Base-by-base conservation (phyloP, 345 rosid species). In the Laguncularia racemosa region DNA sequence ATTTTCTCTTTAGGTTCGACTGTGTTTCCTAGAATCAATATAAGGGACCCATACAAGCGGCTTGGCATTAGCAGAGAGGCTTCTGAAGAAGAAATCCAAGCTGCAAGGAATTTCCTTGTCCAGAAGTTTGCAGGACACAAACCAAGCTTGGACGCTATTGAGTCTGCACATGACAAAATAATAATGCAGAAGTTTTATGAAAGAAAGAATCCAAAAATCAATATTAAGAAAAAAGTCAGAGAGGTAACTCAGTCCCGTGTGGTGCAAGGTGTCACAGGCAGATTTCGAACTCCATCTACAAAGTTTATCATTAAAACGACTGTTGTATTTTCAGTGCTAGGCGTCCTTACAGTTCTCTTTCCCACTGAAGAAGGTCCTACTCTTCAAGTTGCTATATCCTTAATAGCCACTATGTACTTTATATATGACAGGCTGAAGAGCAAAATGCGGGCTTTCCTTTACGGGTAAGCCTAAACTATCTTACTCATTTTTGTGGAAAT, bases 291-390 rank as follows among this genome's bases (percentile, higher is more conserved):
- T 59, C 97, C 99, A 20, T 58, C 91, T 23, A 71, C 79, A 18
- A 67, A 73, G 48, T 58, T 87, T 73, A 73, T 85, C 47, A 19
- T 81, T 44, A 86, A 82, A 76, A 78, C 99, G 23, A 69, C 85
- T 16, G 54, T 77, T 58, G 73, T 89, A 8, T 93, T 89, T 68
- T 53, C 89, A 20, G 81, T 78, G 45, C 92, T 93, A 44, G 97
- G 78, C 40, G 79, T 71, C 75, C 82, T 89, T 43, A 81, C 99
- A 12, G 62, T 84, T 62, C 77, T 89, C 44, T 93, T 89, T 67
- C 99, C 99, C 46, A 93, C 99, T 2, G 99, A 93, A 79, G 97
- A 89, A 67, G 97, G 97, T 63, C 99, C 96, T 12, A 87, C 99
- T 20, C 75, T 89, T 57, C 97, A 93, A 67, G 99, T 93, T 60